Conservation (phyloP, 768 basidiomycete species). For the Cyclocybe cylindracea region DNA sequence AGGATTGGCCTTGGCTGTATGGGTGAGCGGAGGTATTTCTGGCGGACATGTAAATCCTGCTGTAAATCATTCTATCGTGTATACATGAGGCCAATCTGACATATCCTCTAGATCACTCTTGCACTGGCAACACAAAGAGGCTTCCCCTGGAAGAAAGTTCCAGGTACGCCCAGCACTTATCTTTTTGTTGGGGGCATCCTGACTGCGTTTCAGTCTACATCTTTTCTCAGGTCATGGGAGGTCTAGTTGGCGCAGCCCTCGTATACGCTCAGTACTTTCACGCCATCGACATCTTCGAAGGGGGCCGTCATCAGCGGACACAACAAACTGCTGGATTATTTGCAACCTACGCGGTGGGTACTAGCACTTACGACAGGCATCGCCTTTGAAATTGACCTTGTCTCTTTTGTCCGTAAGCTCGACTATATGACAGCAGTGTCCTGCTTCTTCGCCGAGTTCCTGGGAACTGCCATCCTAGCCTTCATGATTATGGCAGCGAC, state of each 20-base stretch:
- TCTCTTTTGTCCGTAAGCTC: slow-evolving; percentile 5
- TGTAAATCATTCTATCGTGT: slow-evolving; percentile 32
- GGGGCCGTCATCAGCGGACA: slow-evolving; percentile 52
- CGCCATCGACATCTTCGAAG: slow-evolving; percentile 67
- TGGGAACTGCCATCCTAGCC: slow-evolving; percentile 57
- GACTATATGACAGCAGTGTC: slow-evolving; percentile 39
- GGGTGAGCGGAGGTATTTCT: slow-evolving; percentile 65
- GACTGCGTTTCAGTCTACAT: slow-evolving; percentile 22
- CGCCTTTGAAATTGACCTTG: neutral
- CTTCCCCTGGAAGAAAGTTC: slow-evolving; percentile 84
- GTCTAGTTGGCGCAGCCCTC: slow-evolving; percentile 55
- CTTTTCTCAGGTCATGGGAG: slow-evolving; percentile 62
- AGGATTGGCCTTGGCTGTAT: slow-evolving; percentile 60
- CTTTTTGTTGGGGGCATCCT: neutral
- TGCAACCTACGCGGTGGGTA: slow-evolving; percentile 58
- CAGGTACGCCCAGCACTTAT: slow-evolving; percentile 30
- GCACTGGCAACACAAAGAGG: slow-evolving; percentile 66
- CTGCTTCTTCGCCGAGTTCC: slow-evolving; percentile 51
- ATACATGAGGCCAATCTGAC: neutral
- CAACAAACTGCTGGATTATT: slow-evolving; percentile 59
- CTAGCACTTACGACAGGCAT: neutral
- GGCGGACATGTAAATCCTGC: slow-evolving; percentile 81
- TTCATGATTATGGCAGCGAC: slow-evolving; percentile 53
- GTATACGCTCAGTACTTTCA: slow-evolving; percentile 68
- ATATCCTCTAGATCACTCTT: slow-evolving; percentile 57